A percentile compares a stretch with the other conserved stretches of the same genome.
phyloP scores from a whole-genome alignment of 2,329 filamentous ascomycete genomes.

The Lasiodiplodia hormozganensis region DNA sequence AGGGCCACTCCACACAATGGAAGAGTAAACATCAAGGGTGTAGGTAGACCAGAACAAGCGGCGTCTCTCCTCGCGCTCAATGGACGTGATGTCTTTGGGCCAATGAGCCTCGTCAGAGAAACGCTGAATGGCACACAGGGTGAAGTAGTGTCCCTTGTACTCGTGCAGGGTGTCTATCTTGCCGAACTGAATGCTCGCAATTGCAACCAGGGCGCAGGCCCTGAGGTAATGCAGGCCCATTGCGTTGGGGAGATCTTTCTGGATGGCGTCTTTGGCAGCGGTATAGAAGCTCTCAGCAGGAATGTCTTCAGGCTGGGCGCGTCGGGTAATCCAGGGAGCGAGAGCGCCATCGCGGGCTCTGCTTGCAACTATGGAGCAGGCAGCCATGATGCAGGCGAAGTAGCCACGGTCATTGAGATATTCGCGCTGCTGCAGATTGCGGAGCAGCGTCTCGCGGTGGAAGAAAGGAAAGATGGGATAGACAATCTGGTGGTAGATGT shows the following conservation, averaged over 20 bases:
- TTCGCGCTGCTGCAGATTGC: constrained; percentile 51
- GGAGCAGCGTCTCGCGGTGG: constrained; percentile 53
- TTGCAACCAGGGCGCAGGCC: constrained; percentile 56
- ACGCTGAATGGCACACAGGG: constrained; percentile 55
- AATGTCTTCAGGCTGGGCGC: constrained; percentile 40
- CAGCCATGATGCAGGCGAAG: constrained; percentile 60
- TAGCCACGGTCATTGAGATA: constrained; percentile 53
- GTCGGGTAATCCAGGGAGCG: constrained; percentile 45
- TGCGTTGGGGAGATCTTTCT: constrained; percentile 45
- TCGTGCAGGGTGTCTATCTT: constrained; percentile 58
- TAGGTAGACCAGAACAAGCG: constrained; percentile 65
- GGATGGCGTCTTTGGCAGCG: constrained; percentile 51
- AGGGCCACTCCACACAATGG: constrained; percentile 60
- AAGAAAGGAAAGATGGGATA: constrained; percentile 63
- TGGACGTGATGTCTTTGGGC: constrained; percentile 53
- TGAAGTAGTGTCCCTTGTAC: constrained; percentile 59
- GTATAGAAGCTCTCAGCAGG: constrained; percentile 54
- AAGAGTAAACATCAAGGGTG: constrained; percentile 61
- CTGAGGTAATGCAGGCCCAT: constrained; percentile 52
- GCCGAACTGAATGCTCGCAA: constrained; percentile 61
- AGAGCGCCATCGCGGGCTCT: constrained; percentile 59
- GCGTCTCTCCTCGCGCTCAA: constrained; percentile 58
- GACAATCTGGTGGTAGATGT: constrained; percentile 61
- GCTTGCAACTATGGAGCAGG: constrained; percentile 58
- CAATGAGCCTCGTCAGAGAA: constrained; percentile 63